Base-by-base conservation (phyloP, 495 filamentous ascomycete genomes). In the Parathielavia appendiculata region DNA sequence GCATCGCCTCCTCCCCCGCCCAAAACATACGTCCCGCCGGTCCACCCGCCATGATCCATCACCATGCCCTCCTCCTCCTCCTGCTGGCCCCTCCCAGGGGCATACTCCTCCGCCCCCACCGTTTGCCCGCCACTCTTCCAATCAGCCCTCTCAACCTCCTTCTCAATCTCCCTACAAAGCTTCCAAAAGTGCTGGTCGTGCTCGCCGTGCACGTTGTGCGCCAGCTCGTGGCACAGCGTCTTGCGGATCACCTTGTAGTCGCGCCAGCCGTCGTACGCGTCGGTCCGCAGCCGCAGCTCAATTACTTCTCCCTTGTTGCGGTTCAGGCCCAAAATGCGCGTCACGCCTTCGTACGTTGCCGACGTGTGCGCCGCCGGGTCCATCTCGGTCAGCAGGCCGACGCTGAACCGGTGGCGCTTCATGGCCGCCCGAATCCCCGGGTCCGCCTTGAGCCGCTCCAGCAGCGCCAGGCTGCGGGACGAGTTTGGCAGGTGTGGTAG, bases 331-430 rank as follows among this genome's bases (percentile, higher is more conserved):
- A 97, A 74, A 36, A 88, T 95, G 43, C 90, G 84, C 46, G 83
- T 85, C 8, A 71, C 74, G 32, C 80, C 75, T 63, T 91, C 85
- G 68, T 84, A 83, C 16, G 83, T 88, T 0, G 69, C 61, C 49
- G 76, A 63, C 4, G 92, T 96, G 69, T 97, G 86, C 57, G 84
- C 80, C 0, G 84, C 74, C 1, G 93, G 93, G 63, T 97, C 86
- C 92, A 98, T 97, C 72, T 98, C 93, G 5, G 91, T 95, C 4
- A 98, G 78, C 17, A 97, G 70, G 0, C 84, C 85, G n/a, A 98
- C 93, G 47, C 80, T 82, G 77, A 93, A 96, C 45, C 83, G 81
- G 75, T 96, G 91, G 56, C 82, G 83, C 11, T 79, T 72, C 93
- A 98, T 98, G 16, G 84, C 79, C 23, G 84, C 73, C 57, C 83